Evolutionary conservation across 208 protist genomes (phyloP).

Genomic region (Acanthamoeba triangularis): DNA sequence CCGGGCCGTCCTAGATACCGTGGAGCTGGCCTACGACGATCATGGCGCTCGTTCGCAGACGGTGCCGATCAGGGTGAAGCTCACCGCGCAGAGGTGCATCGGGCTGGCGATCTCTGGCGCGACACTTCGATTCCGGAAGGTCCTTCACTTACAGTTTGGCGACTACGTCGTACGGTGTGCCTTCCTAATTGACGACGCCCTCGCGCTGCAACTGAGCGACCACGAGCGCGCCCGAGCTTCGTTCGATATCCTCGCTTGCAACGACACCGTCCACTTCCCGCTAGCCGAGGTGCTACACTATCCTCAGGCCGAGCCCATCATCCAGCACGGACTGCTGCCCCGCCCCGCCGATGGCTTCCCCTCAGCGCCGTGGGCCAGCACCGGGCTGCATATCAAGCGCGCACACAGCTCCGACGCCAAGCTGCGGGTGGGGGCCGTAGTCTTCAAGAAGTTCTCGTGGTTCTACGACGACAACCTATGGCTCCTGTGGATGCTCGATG

Average conservation of each 20-base stretch:
- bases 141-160: not conserved
- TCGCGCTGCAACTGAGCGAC: not conserved
- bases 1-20: too few relatives aligned
- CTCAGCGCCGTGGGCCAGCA: not conserved
- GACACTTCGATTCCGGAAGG: not conserved
- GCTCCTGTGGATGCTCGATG: conserved; percentile 10
- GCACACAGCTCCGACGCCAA: not conserved
- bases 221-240: not conserved
- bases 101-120: not conserved
- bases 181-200: not conserved
- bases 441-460: not conserved
- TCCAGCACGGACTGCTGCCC: not conserved
- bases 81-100: not conserved
- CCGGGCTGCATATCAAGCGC: not conserved
- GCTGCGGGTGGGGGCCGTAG: not conserved
- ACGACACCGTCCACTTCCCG: not conserved
- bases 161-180: not conserved
- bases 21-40: too few relatives aligned
- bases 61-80: too few relatives aligned
- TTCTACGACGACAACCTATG: not conserved
- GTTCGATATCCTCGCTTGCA: not conserved
- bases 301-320: not conserved
- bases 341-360: not conserved
- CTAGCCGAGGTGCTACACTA: not conserved
- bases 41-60: too few relatives aligned